Evolutionary conservation across 2,329 filamentous ascomycete genomes (phyloP).

Genomic region (Neophaeococcomyces mojaviensis): DNA sequence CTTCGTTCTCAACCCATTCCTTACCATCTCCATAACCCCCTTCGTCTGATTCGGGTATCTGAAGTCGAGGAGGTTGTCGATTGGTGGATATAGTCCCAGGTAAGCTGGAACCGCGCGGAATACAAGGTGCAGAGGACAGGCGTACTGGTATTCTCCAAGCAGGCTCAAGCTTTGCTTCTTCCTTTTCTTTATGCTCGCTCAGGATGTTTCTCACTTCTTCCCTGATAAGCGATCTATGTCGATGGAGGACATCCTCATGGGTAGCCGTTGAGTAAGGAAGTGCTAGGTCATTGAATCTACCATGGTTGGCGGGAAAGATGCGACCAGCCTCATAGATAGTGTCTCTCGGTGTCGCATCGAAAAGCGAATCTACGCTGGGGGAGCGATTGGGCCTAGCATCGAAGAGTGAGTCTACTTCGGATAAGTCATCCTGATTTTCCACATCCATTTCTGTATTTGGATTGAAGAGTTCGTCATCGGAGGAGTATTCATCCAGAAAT

Average conservation of each 20-base stretch:
- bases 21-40: background rate
- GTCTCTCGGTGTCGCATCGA: constrained; percentile 6
- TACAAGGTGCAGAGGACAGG: background rate
- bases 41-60: no score
- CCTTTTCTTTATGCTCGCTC: constrained; percentile 13
- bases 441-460: background rate
- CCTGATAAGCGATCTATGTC: constrained; percentile 12
- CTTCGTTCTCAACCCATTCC: background rate
- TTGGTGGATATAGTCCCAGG: constrained; percentile 2
- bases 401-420: constrained; percentile 16
- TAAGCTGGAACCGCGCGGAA: constrained; percentile 1
- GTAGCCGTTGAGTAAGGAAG: background rate
- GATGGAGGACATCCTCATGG: background rate
- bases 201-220: constrained; percentile 15
- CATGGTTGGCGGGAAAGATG: no score
- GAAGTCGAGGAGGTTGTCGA: background rate
- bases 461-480: constrained; percentile 6
- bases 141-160: constrained; percentile 22
- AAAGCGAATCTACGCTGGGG: constrained; percentile 20
- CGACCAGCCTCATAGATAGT: background rate
- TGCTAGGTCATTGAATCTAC: no score
- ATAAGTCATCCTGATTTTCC: background rate
- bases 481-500: constrained; percentile 11
- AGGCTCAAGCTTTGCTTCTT: constrained; percentile 22
- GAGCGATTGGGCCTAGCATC: constrained; percentile 9